These are phyloP conservation scores for Nakaseomyces glabratus DNA, from an alignment of 1,139 yeast species.

Conservation along the genomic window DNA sequence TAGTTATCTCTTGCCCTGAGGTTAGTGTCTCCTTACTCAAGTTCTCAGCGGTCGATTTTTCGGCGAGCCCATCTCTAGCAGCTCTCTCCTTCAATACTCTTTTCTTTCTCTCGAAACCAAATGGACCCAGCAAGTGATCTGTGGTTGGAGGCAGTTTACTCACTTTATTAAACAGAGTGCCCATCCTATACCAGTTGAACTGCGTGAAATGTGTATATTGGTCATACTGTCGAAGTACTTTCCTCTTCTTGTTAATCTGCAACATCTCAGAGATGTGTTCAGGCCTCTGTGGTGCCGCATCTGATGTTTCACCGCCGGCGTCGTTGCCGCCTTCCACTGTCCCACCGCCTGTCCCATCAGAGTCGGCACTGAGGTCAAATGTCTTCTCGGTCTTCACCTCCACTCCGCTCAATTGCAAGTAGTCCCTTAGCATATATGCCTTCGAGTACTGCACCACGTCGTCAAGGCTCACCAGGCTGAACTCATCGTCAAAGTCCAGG, in stretches of 20 bases:
- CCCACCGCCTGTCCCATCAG: constrained; percentile 18
- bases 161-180: constrained; percentile 42
- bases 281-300: not conserved
- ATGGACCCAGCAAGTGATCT: constrained; percentile 65
- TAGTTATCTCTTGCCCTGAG: constrained; percentile 43
- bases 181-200: constrained; percentile 54
- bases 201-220: constrained; percentile 25
- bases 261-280: not conserved
- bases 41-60: constrained; percentile 45
- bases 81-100: constrained; percentile 32
- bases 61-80: constrained; percentile 38
- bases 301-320: constrained; percentile 8
- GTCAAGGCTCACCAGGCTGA: constrained; percentile 39
- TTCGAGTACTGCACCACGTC: constrained; percentile 40
- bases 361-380: constrained; percentile 14
- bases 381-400: constrained; percentile 9
- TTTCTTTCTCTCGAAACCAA: constrained; percentile 49
- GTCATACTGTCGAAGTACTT: constrained; percentile 19
- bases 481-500: constrained; percentile 46
- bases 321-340: constrained; percentile 12
- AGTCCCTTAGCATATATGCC: constrained; percentile 32
- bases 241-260: not conserved
- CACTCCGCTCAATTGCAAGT: constrained; percentile 18
- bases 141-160: constrained; percentile 43
- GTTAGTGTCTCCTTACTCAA: constrained; percentile 45